Conservation (phyloP, 768 basidiomycete species). For the Lanmaoa pseudosensibilis region DNA sequence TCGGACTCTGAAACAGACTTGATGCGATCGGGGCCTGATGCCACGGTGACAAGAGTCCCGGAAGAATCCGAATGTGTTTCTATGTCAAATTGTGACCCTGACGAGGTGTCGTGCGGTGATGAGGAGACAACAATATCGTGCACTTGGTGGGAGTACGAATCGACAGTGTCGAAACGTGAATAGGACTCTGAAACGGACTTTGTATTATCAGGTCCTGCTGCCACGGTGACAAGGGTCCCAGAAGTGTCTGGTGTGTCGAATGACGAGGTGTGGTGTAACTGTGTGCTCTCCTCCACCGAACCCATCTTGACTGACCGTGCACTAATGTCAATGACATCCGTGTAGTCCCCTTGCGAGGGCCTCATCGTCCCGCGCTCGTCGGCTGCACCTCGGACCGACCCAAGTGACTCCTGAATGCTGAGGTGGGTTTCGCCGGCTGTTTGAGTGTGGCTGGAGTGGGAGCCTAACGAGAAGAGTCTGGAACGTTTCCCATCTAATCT, state of each 20-base stretch:
- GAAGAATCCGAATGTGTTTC: constrained; percentile 17
- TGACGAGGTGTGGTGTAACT: background rate
- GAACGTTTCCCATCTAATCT: constrained; percentile 8
- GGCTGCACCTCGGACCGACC: background rate
- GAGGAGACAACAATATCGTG: too few relatives aligned
- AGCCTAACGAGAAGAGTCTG: constrained; percentile 19
- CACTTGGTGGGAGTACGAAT: constrained; percentile 13
- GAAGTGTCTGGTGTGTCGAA: constrained; percentile 18
- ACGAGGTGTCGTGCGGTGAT: background rate
- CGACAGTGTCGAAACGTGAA: background rate
- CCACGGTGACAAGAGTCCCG: constrained; percentile 19
- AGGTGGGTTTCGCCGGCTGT: background rate
- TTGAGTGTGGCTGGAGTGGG: background rate
- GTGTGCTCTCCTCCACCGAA: background rate
- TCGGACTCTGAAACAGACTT: constrained; percentile 18
- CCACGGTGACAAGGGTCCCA: constrained; percentile 18
- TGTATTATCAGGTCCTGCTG: background rate
- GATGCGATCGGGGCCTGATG: background rate
- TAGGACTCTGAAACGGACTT: constrained; percentile 19
- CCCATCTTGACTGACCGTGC: constrained; percentile 1
- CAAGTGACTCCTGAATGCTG: background rate
- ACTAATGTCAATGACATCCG: constrained; percentile 27
- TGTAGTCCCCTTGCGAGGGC: background rate
- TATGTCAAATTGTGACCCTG: constrained; percentile 4
- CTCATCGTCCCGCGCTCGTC: background rate